Conservation (phyloP, 257 asterid genomes). For the Cynanchum wilfordii region DNA sequence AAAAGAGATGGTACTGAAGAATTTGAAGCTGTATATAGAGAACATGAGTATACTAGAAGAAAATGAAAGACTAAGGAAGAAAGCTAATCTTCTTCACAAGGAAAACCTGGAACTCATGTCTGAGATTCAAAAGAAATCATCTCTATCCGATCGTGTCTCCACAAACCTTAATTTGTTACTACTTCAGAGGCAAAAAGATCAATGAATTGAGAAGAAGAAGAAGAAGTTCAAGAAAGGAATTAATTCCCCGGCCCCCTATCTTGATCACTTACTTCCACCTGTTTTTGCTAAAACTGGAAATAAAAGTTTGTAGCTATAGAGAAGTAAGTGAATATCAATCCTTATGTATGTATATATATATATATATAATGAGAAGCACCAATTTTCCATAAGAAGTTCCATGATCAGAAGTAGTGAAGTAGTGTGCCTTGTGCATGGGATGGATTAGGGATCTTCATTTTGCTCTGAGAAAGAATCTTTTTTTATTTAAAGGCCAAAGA, state of each 20-base stretch:
- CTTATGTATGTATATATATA: not conserved
- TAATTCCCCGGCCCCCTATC: too few relatives aligned
- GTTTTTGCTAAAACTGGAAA: slow-evolving; percentile 16
- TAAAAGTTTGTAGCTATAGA: slow-evolving; percentile 7
- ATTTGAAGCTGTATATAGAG: slow-evolving; percentile 69
- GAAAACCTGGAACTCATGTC: slow-evolving; percentile 62
- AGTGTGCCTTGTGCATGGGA: not conserved
- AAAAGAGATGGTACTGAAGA: slow-evolving; percentile 42
- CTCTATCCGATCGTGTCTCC: slow-evolving; percentile 14
- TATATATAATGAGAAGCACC: not conserved
- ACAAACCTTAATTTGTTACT: slow-evolving; percentile 10
- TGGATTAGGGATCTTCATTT: slow-evolving; percentile 4
- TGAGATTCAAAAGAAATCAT: slow-evolving; percentile 32
- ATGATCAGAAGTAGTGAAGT: too few relatives aligned
- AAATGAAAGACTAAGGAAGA: slow-evolving; percentile 58
- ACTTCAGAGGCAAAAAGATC: slow-evolving; percentile 8
- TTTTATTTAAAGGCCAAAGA: slow-evolving; percentile 2
- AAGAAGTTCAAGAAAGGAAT: not conserved
- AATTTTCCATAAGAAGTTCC: not conserved
- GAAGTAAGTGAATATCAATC: too few relatives aligned
- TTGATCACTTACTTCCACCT: too few relatives aligned
- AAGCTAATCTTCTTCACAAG: slow-evolving; percentile 58
- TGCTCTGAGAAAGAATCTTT: slow-evolving; percentile 1
- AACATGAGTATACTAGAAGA: slow-evolving; percentile 60
- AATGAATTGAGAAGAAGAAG: slow-evolving; percentile 2